Base-by-base conservation (phyloP, 345 rosid genomes). In the Lepidium aucheri region DNA sequence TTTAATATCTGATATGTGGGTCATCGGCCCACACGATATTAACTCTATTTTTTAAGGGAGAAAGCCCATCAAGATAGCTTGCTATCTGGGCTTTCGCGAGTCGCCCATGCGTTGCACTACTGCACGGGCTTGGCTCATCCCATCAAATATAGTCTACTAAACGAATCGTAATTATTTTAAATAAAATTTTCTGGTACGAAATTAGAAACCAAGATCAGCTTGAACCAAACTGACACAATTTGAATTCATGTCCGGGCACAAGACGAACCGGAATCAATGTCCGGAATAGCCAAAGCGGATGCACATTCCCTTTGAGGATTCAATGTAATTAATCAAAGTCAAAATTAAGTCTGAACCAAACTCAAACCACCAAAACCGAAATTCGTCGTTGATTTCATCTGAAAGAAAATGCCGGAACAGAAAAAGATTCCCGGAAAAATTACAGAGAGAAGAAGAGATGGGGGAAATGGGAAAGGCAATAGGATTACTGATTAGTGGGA, bases 401-500 rank as follows among this genome's bases (percentile, higher is more conserved):
- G 63, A 54, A 53, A 5, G 9, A 53, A 41, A 13, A 65, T 44
- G 70, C 15, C 16, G 63, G 60, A 33, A 8, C 11, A 40, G 24
- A 22, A 4, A 49, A 14, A 33, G 1, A 0, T n/a, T 16, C 5
- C 24, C 35, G 46, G 44, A 4, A 32, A 28, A 56, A 10, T 6
- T 24, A 41, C 6, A 6, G 63, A 42, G 51, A 59, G 52, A 15
- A 43, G 9, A 53, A 46, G 72, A 45, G 57, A 69, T 77, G 79
- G 67, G 80, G 60, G 85, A 77, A 63, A 76, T 69, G 3, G 85
- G 90, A 50, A 85, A 85, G 73, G 76, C 88, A 38, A 52, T 79
- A 65, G 86, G 87, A 18, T 74, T 85, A 74, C 42, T 87, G 77
- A 59, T 82, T 15, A 83, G 90, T 40, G 91, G 90, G 56, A 79